Percentiles rank a stretch among this genome's conserved stretches.
Evolutionary conservation across 2,329 filamentous ascomycete genomes (phyloP).

Genomic region (Fusarium sp.): DNA sequence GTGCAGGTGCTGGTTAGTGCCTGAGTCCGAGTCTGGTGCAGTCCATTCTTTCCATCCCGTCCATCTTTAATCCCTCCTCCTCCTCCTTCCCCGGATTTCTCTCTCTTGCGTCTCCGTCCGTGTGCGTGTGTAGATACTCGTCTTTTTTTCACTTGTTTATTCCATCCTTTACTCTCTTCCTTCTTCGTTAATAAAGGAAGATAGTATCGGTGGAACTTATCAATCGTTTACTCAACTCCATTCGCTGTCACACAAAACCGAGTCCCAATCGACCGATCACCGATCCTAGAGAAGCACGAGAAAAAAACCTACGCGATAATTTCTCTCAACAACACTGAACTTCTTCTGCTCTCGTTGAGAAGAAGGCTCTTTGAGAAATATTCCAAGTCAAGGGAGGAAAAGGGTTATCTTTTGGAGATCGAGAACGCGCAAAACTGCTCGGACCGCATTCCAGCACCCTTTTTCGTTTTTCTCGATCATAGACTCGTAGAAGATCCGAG

Average conservation of each 20-base stretch:
- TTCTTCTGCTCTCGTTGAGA: constrained; percentile 26
- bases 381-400: constrained; percentile 8
- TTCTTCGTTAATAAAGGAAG: neutral
- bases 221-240: constrained; percentile 29
- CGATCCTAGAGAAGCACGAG: constrained; percentile 9
- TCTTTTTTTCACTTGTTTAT: constrained; percentile 10
- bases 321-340: neutral
- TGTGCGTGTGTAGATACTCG: constrained; percentile 22
- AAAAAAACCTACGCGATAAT: constrained; percentile 12
- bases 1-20: neutral
- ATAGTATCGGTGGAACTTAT: constrained; percentile 25
- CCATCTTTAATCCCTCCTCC: constrained; percentile 34
- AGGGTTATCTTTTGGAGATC: neutral
- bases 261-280: constrained; percentile 28
- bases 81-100: constrained; percentile 19
- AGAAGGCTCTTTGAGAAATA: neutral
- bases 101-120: constrained; percentile 9
- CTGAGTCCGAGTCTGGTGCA: neutral
- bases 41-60: constrained; percentile 10
- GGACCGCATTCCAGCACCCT: constrained; percentile 38
- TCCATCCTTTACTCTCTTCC: constrained; percentile 7
- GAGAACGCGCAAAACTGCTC: constrained; percentile 37
- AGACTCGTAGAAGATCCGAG: constrained; percentile 16
- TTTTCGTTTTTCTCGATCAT: constrained; percentile 1
- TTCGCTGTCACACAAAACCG: constrained; percentile 32